Evolutionary conservation across 2,329 filamentous ascomycete species (phyloP), one percentile per base, ranked within the genome.

Genomic region (Xylaria sp.): DNA sequence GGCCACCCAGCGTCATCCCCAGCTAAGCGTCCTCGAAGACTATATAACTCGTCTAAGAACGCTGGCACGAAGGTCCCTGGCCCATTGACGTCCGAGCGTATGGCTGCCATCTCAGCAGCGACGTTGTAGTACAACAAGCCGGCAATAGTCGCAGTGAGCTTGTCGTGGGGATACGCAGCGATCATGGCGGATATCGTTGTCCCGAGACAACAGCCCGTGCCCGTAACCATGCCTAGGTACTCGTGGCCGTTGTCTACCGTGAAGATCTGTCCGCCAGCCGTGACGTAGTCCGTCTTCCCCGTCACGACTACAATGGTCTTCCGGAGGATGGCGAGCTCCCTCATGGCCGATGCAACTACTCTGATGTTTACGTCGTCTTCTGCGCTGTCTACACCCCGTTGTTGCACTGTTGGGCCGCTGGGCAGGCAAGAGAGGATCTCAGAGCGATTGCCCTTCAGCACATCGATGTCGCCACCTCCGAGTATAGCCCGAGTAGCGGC

Each of bases 391-490:
- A 98, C 95, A 57, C 95, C 95, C 51, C 91, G 89, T 80, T 98
- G 95, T 71, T 89, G 87, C 1, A 83, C 69, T 12, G 64, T 36
- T 2, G 73, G 55, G 48, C 67, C 64, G 48, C 69, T 72, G 53
- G 69, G 77, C 70, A 51, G 86, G 83, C 50, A 91, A 76, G 94
- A 97, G 79, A 94, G 91, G 83, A 98, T 94, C 79, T 98, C 96
- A 62, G 91, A 89, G 78, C 97, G 93, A 80, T 98, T 98, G 57
- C 95, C 95, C 78, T 98, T 98, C 80, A 98, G 94, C 50, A 98
- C 85, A 78, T 93, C 89, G 75, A 97, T 92, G 79, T 93, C 93
- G 47, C 93, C 94, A 2, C 84, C 85, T 0, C 87, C 83, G 76
- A 98, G 85, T 45, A 98, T 87, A 1, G 85, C 85, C 67, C 89